Evolutionary conservation across 345 rosid genomes (phyloP).

Genomic region (Rhodamnia rubescens): DNA sequence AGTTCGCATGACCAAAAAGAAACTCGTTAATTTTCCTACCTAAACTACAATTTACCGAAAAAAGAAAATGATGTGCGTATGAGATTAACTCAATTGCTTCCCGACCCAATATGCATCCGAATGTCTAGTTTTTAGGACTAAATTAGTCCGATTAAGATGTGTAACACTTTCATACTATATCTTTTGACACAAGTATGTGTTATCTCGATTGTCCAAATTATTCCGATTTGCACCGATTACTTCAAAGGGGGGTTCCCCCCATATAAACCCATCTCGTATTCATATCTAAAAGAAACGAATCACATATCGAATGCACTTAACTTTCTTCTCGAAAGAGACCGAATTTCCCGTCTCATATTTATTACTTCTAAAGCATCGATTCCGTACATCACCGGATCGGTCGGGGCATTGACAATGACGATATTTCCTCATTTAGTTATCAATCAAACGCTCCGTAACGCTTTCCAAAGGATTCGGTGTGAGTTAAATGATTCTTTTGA

Average conservation of each 20-base stretch:
- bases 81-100: not conserved
- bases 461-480: too few species aligned
- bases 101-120: not conserved
- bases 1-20: not conserved
- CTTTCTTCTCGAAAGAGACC: not conserved
- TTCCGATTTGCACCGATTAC: not conserved
- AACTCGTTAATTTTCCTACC: not conserved
- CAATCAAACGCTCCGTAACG: rapidly evolving
- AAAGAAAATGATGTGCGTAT: not conserved
- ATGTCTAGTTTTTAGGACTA: not conserved
- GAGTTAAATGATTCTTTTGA: too few species aligned
- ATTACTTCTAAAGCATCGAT: not conserved
- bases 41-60: not conserved
- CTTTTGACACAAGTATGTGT: not conserved
- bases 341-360: not conserved
- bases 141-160: not conserved
- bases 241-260: not conserved
- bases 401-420: too few species aligned
- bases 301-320: not conserved
- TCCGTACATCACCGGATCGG: rapidly evolving
- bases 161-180: not conserved
- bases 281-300: not conserved
- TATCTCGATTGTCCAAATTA: not conserved
- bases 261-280: not conserved
- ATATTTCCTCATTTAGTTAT: too few species aligned